A percentile compares a stretch with the other conserved stretches of the same genome.
These are phyloP conservation scores for Petunia axillaris DNA, from an alignment of 257 asterid genomes.

Conservation along the genomic window DNA sequence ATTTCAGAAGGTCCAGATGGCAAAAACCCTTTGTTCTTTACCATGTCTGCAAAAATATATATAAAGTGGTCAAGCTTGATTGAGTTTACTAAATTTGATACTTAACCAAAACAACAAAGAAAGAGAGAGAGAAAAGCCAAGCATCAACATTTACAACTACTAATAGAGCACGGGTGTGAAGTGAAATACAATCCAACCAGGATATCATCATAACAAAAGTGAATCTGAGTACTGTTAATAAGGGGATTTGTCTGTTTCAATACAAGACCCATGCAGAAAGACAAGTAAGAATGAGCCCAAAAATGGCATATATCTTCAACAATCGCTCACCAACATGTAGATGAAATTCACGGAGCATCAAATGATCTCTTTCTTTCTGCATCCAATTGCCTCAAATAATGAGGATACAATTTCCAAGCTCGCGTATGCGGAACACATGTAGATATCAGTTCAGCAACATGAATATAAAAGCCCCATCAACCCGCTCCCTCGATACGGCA, in stretches of 20 bases:
- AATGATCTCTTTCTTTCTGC: conserved; percentile 17
- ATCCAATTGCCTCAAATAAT: not conserved
- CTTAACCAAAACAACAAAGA: not conserved
- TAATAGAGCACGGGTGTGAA: not conserved
- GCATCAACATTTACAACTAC: not conserved
- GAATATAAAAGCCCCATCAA: too few relatives aligned
- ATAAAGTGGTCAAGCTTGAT: not conserved
- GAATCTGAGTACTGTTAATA: not conserved
- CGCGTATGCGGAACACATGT: not conserved
- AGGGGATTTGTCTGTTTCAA: not conserved
- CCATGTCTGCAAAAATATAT: conserved; percentile 67
- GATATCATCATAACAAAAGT: not conserved
- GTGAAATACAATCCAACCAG: not conserved
- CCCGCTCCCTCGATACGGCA: too few relatives aligned
- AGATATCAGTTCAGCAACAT: not conserved
- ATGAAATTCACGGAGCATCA: not conserved
- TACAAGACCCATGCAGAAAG: not conserved
- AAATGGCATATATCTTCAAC: conserved; percentile 5
- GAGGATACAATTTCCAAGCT: conserved; percentile 8
- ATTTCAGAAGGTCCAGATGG: conserved; percentile 95
- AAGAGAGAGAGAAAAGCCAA: not conserved
- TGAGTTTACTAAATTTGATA: conserved; percentile 4
- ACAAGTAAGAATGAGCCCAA: not conserved
- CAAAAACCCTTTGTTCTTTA: conserved; percentile 88
- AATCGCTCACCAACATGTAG: not conserved